A percentile compares a stretch with the other conserved stretches of the same genome.
phyloP scores from a whole-genome alignment of 2,329 filamentous ascomycete genomes.

The Orbilia brochopaga region DNA sequence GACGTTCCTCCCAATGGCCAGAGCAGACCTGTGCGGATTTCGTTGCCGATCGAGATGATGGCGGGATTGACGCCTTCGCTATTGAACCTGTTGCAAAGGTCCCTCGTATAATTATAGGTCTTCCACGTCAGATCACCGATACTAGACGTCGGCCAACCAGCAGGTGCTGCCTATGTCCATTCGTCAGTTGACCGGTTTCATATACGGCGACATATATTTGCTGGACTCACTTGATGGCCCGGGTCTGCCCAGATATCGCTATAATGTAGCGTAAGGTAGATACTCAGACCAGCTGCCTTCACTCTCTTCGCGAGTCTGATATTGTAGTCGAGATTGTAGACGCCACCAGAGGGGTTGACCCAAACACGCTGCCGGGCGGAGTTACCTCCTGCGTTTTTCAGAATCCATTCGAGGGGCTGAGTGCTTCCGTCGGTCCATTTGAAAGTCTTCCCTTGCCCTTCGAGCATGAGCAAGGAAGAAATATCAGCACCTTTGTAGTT shows the following conservation, averaged over 20 bases:
- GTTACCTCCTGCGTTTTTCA: slow-evolving; percentile 69
- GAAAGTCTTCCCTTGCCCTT: slow-evolving; percentile 66
- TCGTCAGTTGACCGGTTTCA: slow-evolving; percentile 7
- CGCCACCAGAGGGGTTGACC: slow-evolving; percentile 70
- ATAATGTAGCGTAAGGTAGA: slow-evolving; percentile 71
- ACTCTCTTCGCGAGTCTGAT: slow-evolving; percentile 70
- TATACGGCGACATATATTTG: background rate
- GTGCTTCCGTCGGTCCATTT: slow-evolving; percentile 64
- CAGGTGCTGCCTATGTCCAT: slow-evolving; percentile 62
- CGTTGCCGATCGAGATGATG: slow-evolving; percentile 75
- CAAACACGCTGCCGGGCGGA: slow-evolving; percentile 74
- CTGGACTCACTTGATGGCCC: slow-evolving; percentile 62
- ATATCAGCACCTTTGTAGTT: slow-evolving; percentile 73
- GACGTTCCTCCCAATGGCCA: slow-evolving; percentile 68
- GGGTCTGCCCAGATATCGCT: slow-evolving; percentile 76
- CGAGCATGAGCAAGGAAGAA: slow-evolving; percentile 71
- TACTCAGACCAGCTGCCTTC: slow-evolving; percentile 66
- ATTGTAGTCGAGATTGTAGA: slow-evolving; percentile 74
- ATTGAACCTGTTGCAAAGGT: slow-evolving; percentile 63
- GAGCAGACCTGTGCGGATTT: slow-evolving; percentile 71
- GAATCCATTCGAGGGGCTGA: slow-evolving; percentile 68
- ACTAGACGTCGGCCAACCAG: slow-evolving; percentile 67
- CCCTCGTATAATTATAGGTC: slow-evolving; percentile 72
- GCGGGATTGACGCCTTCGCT: slow-evolving; percentile 62
- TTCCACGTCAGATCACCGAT: slow-evolving; percentile 67